Base-by-base conservation (phyloP, 1,139 yeast species). In the Zhuliangozyma parablackwelliae region DNA sequence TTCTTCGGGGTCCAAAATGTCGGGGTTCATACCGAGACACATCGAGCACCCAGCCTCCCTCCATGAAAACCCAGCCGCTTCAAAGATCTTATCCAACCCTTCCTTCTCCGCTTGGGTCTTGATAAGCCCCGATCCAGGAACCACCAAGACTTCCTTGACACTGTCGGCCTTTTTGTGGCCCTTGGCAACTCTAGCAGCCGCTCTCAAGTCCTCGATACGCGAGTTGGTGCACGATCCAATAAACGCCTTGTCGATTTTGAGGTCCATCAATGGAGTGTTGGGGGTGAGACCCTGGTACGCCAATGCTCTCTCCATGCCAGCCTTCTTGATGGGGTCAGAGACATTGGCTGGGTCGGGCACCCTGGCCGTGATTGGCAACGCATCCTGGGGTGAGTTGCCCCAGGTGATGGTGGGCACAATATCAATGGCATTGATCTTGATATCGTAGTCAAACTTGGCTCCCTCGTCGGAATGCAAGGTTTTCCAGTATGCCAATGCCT, bases 21-120 rank as follows among this genome's bases (percentile, higher is more conserved):
- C 98, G 30, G 97, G 97, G 68, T 92, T 92, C 98, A 92, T 92
- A 65, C 98, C 98, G 43, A 92, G 78, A 69, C 98, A 92, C 98
- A 92, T 92, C 35, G 97, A 90, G 68, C 98, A 92, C 45, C 98
- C 98, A 46, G 98, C 97, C 69, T 92, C 98, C 72, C 98, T 84
- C 98, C 98, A 92, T 53, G 85, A 89, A 58, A 92, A 92, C 23
- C 96, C 97, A 39, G 98, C 97, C 36, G 79, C 88, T 54, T 73
- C 80, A 54, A 92, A 92, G 43, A 92, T 77, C 69, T 87, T 86
- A 61, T 92, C 94, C 40, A 92, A 75, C 37, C 98, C 98, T 68
- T 92, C 98, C 47, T 69, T 72, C 67, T 92, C 98, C 39, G 98
- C 98, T 66, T 88, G 95, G 42, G 70, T 70, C 66, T 90, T 92